These are phyloP conservation scores for Quercus lobata DNA, from an alignment of 331 rosid genomes.

Conservation along the genomic window DNA sequence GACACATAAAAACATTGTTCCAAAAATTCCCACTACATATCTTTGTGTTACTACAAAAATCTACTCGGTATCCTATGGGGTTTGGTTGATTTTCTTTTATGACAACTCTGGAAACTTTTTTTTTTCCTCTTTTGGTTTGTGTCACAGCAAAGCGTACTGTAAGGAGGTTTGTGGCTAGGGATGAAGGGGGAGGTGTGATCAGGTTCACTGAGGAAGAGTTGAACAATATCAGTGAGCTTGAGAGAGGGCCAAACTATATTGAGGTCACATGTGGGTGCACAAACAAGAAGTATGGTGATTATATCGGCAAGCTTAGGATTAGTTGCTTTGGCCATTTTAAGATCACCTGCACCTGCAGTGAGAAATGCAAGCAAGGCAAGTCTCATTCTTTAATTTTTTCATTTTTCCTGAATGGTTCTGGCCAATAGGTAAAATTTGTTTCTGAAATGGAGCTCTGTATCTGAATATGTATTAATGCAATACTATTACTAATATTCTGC, in stretches of 20 bases:
- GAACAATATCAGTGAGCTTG: slow-evolving; percentile 9
- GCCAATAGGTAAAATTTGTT: no score
- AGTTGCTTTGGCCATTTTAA: slow-evolving; percentile 24
- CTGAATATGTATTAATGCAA: no score
- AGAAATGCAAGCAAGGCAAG: slow-evolving; percentile 22
- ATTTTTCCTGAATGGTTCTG: background rate
- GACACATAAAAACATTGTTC: no score
- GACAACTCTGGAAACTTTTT: no score
- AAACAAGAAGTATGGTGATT: slow-evolving; percentile 33
- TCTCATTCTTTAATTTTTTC: background rate
- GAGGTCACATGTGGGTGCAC: slow-evolving; percentile 52
- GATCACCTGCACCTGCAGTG: slow-evolving; percentile 28
- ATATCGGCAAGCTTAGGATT: slow-evolving; percentile 27
- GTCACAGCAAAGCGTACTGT: background rate
- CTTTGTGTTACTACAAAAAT: no score
- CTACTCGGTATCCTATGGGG: no score
- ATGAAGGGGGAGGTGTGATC: no score
- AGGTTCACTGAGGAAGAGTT: slow-evolving; percentile 33
- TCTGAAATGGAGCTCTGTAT: no score
- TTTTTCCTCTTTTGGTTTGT: background rate
- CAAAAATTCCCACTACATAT: no score
- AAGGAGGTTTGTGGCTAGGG: background rate
- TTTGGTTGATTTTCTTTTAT: no score
- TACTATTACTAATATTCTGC: no score
- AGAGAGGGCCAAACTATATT: slow-evolving; percentile 22